Evolutionary conservation across 768 basidiomycete species (phyloP), one percentile per base, ranked within the genome.

Genomic region (Tephrocybe sp.): DNA sequence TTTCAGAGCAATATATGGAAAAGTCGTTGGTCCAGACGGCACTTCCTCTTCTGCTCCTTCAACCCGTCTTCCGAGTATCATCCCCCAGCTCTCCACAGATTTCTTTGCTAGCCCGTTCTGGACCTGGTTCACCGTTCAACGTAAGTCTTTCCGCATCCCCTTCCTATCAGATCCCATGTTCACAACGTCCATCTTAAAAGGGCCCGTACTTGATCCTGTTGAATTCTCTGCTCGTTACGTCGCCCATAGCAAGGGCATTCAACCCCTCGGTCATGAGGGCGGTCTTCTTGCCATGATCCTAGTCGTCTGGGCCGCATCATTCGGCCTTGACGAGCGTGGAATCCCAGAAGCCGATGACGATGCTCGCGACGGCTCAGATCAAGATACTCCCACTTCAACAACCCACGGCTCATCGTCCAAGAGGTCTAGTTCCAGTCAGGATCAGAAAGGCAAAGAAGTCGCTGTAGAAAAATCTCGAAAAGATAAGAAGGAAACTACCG

Each of bases 41-140:
- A 58, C 65, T 16, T 64, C 71, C 15, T 56, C 67, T 6, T 60
- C 65, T 43, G 68, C 66, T 5, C 62, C 68, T 35, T 58, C 69
- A 11, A 64, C 75, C 18, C 72, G 76, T 43, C 66, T 77, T 2
- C 73, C 78, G 18, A 79, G 70, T 52, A 72, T 73, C 30, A 89
- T 92, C 36, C 90, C 93, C 2, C 78, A 77, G 24, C 79, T 96
- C 41, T 80, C 83, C 39, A 74, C 77, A 6, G 82, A 89, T 44
- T 96, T 98, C 65, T 92, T 97, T 64, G 72, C 73, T 26, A 93
- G 92, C 7, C 75, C 84, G 0, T 98, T 96, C 69, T 97, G 91
- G 77, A 74, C 77, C 26, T 83, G 87, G 70, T 91, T 97, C 60
- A 80, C 84, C 52, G 72, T 92, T 25, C 94, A 98, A 66, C 84